Conservation (phyloP, 2,329 filamentous ascomycete genomes). For the Penicillium sumatraense region DNA sequence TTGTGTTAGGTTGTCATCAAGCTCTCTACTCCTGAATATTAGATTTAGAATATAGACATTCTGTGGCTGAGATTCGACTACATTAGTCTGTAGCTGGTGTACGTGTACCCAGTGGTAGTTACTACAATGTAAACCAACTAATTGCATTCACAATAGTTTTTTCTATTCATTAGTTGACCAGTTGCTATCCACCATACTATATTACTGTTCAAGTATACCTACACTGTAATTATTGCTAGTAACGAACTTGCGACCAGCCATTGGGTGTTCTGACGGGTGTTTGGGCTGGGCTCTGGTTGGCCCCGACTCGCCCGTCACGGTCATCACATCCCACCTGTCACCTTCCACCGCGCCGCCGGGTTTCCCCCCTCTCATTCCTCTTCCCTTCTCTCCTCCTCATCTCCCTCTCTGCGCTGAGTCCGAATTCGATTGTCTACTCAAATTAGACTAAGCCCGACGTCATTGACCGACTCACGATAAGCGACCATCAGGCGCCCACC, state of each 20-base stretch:
- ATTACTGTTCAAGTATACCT: no score
- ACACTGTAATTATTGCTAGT: no score
- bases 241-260: no score
- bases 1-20: conserved; percentile 25
- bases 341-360: conserved; percentile 10
- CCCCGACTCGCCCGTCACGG: conserved; percentile 15
- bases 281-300: conserved; percentile 9
- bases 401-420: neutral
- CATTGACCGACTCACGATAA: conserved; percentile 19
- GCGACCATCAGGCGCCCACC: conserved; percentile 21
- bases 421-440: neutral
- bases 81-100: neutral
- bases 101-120: no score
- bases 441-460: conserved; percentile 13
- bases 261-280: no score
- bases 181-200: no score
- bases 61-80: neutral
- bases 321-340: conserved; percentile 30
- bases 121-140: no score
- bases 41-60: conserved; percentile 2
- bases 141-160: no score
- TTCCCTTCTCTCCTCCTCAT: conserved; percentile 4
- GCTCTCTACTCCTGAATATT: conserved; percentile 25
- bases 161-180: no score
- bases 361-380: neutral